Conservation (phyloP, 345 rosid genomes). For the Sonneratia caseolaris region DNA sequence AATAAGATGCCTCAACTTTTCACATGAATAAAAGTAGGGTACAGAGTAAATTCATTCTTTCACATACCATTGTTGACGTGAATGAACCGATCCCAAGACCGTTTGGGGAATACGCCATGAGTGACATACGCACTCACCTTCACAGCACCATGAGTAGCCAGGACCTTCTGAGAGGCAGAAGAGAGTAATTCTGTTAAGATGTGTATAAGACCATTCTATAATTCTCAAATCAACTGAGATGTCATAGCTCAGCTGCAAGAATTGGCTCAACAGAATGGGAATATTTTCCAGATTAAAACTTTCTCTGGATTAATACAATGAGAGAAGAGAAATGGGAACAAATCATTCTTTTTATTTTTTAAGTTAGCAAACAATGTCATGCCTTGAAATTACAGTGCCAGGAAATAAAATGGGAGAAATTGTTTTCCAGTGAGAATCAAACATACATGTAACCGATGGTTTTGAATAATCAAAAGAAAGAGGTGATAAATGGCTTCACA, state of each 20-base stretch:
- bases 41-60: not conserved
- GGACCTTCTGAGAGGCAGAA: conserved; percentile 57
- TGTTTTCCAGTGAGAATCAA: not conserved
- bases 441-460: too few species aligned
- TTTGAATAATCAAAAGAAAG: not conserved
- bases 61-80: conserved; percentile 46
- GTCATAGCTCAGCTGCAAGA: not conserved
- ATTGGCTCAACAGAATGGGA: not conserved
- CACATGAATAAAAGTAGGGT: not conserved
- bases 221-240: not conserved
- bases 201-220: too few species aligned
- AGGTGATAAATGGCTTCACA: not conserved
- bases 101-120: conserved; percentile 89
- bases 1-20: conserved; percentile 4
- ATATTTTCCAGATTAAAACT: too few species aligned
- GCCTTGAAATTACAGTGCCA: too few species aligned
- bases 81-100: conserved; percentile 84
- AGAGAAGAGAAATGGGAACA: too few species aligned
- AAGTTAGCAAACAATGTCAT: too few species aligned
- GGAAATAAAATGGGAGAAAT: too few species aligned
- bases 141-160: conserved; percentile 77
- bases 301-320: too few species aligned
- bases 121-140: conserved; percentile 97
- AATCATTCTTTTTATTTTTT: too few species aligned
- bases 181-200: not conserved